Percentiles rank a stretch among this genome's conserved stretches.
phyloP scores from a whole-genome alignment of 495 filamentous ascomycete genomes.

The Penicillium ucsense region DNA sequence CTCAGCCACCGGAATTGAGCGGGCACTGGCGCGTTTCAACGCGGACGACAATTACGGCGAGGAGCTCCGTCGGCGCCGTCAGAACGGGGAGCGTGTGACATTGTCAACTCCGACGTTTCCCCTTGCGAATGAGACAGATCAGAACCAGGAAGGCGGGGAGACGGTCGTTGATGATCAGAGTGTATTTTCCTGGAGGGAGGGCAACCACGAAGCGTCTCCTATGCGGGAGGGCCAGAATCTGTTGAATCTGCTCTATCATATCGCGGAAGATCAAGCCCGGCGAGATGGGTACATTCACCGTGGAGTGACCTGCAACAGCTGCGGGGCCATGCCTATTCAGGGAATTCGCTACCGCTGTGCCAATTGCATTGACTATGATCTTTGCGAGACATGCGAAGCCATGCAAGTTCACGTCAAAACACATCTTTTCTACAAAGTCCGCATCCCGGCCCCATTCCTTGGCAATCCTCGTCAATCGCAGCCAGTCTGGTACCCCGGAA shows the following conservation, averaged over 20 bases:
- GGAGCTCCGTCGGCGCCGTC: conserved; percentile 32
- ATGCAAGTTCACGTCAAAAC: conserved; percentile 80
- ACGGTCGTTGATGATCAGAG: conserved; percentile 51
- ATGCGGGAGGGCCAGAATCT: conserved; percentile 63
- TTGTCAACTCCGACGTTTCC: conserved; percentile 35
- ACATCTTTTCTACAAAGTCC: conserved; percentile 91
- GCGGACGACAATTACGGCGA: conserved; percentile 35
- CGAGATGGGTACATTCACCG: conserved; percentile 87
- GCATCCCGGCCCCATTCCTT: conserved; percentile 60
- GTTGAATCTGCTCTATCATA: conserved; percentile 62
- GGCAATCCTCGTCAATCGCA: conserved; percentile 58
- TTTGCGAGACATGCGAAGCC: conserved; percentile 82
- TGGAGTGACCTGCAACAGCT: conserved; percentile 87
- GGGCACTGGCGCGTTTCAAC: conserved; percentile 33
- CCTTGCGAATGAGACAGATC: conserved; percentile 37
- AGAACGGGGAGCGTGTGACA: conserved; percentile 35
- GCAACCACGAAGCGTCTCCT: conserved; percentile 41
- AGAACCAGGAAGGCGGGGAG: conserved; percentile 41
- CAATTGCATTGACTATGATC: conserved; percentile 87
- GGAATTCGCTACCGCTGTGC: conserved; percentile 86
- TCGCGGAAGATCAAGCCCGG: conserved; percentile 73
- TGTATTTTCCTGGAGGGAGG: conserved; percentile 48
- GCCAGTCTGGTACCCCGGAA: conserved; percentile 84
- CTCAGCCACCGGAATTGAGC: conserved; percentile 31
- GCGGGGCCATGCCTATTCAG: conserved; percentile 74